Conservation (phyloP, 768 basidiomycete species). For the Agrocybe pediades region DNA sequence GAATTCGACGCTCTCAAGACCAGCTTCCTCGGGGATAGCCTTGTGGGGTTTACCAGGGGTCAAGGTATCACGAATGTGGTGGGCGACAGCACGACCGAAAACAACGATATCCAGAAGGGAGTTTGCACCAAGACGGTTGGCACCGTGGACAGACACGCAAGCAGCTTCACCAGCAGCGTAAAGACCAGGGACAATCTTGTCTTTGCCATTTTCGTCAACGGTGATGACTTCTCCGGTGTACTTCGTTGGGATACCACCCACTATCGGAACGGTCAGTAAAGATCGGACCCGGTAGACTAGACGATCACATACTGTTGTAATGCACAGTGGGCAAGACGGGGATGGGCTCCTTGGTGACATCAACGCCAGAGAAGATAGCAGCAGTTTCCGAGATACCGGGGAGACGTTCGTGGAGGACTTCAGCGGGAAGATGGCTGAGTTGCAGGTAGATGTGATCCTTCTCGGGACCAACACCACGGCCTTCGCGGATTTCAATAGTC, state of each 20-base stretch:
- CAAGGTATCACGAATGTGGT: conserved; percentile 92
- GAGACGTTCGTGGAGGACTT: conserved; percentile 93
- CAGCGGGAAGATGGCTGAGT: conserved; percentile 94
- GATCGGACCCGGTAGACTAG: neutral
- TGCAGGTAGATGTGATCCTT: conserved; percentile 98
- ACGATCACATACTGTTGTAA: conserved; percentile 83
- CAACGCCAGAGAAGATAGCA: conserved; percentile 97
- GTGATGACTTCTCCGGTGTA: conserved; percentile 98
- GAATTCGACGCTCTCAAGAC: conserved; percentile 80
- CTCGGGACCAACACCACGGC: conserved; percentile 97
- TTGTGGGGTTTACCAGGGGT: conserved; percentile 92
- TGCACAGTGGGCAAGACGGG: conserved; percentile 98
- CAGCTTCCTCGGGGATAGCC: conserved; percentile 82
- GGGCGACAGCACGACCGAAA: conserved; percentile 98
- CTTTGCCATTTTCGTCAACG: conserved; percentile 84
- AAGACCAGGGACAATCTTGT: conserved; percentile 92
- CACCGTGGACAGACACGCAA: conserved; percentile 98
- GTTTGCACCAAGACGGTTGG: conserved; percentile 99
- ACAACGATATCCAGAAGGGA: conserved; percentile 98
- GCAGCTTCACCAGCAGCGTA: conserved; percentile 99
- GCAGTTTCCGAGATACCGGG: conserved; percentile 99
- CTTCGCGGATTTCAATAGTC: conserved; percentile 98
- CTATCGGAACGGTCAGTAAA: conserved; percentile 36
- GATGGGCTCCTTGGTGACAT: conserved; percentile 99
- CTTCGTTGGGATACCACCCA: conserved; percentile 99